phyloP scores from a whole-genome alignment of 352 stramenopile species.

The Globisporangium alternatum region DNA sequence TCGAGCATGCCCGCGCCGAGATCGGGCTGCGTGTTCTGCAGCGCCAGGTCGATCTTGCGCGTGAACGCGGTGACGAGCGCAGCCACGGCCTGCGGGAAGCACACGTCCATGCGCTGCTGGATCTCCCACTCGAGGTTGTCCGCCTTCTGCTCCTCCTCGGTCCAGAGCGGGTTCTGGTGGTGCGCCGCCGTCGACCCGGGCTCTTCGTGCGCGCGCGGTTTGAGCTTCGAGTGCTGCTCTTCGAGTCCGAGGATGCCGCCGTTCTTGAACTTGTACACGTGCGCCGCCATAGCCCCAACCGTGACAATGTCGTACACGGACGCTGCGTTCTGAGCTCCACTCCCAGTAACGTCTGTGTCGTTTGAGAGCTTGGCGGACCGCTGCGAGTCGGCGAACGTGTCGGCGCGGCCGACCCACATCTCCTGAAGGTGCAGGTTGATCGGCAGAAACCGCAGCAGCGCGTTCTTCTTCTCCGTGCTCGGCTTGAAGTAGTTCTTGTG shows the following conservation, averaged over 20 bases:
- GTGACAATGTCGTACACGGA: conserved; percentile 84
- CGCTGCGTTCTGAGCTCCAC: conserved; percentile 2
- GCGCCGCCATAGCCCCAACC: conserved; percentile 80
- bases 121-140: conserved; percentile 75
- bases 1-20: conserved; percentile 64
- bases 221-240: conserved; percentile 69
- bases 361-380: conserved; percentile 24
- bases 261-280: conserved; percentile 89
- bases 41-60: conserved; percentile 70
- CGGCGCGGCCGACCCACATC: conserved; percentile 77
- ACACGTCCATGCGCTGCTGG: conserved; percentile 83
- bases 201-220: conserved; percentile 50
- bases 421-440: conserved; percentile 87
- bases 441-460: conserved; percentile 70
- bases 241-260: conserved; percentile 75
- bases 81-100: conserved; percentile 75
- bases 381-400: conserved; percentile 38
- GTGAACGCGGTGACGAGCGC: conserved; percentile 81
- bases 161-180: conserved; percentile 75
- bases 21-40: conserved; percentile 47
- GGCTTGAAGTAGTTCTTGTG: conserved; percentile 86
- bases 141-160: conserved; percentile 78
- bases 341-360: conserved; percentile 21
- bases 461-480: conserved; percentile 85
- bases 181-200: conserved; percentile 40